Percentiles rank a stretch among this genome's conserved stretches.
These are phyloP conservation scores for Pyricularia sp. DNA, from an alignment of 2,329 filamentous ascomycete genomes.

Conservation along the genomic window DNA sequence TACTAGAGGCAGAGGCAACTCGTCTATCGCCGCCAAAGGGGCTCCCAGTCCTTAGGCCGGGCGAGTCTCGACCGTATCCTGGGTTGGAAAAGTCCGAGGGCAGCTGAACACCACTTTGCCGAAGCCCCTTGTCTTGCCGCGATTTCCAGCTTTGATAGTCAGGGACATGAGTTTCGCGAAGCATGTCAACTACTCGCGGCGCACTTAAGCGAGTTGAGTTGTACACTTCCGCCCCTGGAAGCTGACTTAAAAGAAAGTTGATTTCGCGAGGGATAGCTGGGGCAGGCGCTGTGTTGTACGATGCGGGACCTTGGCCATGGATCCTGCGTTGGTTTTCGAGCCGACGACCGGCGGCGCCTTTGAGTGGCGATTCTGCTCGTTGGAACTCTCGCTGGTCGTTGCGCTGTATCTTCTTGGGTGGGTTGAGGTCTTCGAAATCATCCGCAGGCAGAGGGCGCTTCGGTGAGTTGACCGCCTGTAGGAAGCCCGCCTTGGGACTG, in stretches of 20 bases:
- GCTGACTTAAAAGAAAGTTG: slow-evolving; percentile 54
- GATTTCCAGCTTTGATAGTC: slow-evolving; percentile 42
- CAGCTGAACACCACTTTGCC: slow-evolving; percentile 21
- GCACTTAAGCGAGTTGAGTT: slow-evolving; percentile 57
- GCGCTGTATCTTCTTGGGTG: slow-evolving; percentile 65
- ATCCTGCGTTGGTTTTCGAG: slow-evolving; percentile 64
- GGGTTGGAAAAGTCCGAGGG: slow-evolving; percentile 28
- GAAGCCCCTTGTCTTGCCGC: slow-evolving; percentile 11
- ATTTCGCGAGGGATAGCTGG: slow-evolving; percentile 57
- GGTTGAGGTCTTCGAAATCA: slow-evolving; percentile 59
- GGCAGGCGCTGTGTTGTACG: slow-evolving; percentile 28
- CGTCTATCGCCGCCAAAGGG: slow-evolving; percentile 29
- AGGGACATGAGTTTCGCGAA: slow-evolving; percentile 56
- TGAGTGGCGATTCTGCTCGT: slow-evolving; percentile 83
- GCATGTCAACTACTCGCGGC: slow-evolving; percentile 56
- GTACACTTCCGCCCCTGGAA: slow-evolving; percentile 62
- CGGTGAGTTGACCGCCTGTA: slow-evolving; percentile 37
- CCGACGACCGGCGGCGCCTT: slow-evolving; percentile 75
- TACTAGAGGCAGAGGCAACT: slow-evolving; percentile 23
- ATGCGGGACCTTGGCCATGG: slow-evolving; percentile 29
- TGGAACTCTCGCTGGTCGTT: slow-evolving; percentile 61
- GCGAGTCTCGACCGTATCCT: slow-evolving; percentile 11
- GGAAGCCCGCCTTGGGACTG: slow-evolving; percentile 35
- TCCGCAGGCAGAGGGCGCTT: slow-evolving; percentile 52
- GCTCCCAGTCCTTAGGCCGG: slow-evolving; percentile 26